A percentile compares a stretch with the other conserved stretches of the same genome.
Conservation (phyloP, 768 basidiomycete genomes). For the Hypsizygus marmoreus region DNA sequence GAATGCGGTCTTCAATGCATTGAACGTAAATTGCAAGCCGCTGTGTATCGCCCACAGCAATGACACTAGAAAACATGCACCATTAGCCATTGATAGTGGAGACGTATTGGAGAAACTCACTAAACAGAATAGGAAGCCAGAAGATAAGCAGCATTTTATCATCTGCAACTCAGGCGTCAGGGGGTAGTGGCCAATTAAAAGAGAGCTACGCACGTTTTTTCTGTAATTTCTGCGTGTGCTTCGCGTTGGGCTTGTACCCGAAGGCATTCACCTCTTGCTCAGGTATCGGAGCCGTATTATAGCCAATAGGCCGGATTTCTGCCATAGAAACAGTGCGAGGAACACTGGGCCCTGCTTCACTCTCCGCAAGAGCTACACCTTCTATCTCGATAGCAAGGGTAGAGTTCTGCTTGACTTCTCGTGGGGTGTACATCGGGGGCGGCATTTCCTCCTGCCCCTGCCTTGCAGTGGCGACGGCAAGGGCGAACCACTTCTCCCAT, state of each 20-base stretch:
- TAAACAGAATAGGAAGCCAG: constrained; percentile 82
- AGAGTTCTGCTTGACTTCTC: constrained; percentile 34
- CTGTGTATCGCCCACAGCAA: constrained; percentile 62
- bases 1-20: constrained; percentile 48
- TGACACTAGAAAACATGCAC: constrained; percentile 45
- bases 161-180: constrained; percentile 46
- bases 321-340: constrained; percentile 23
- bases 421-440: constrained; percentile 75
- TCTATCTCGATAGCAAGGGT: constrained; percentile 10
- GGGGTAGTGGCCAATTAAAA: constrained; percentile 8
- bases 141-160: constrained; percentile 85
- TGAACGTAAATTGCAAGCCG: constrained; percentile 52
- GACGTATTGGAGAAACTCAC: constrained; percentile 46
- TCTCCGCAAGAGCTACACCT: constrained; percentile 11
- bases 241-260: constrained; percentile 58
- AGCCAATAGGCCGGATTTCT: constrained; percentile 44
- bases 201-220: constrained; percentile 66
- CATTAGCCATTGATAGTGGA: constrained; percentile 1
- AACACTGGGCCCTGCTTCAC: constrained; percentile 7
- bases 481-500: constrained; percentile 77
- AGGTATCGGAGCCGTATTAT: constrained; percentile 51
- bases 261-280: constrained; percentile 72
- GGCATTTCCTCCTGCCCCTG: constrained; percentile 54
- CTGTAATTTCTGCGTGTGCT: constrained; percentile 47
- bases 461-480: constrained; percentile 51